phyloP scores from a whole-genome alignment of 1,284 basidiomycete species.

The Puccinia horiana region DNA sequence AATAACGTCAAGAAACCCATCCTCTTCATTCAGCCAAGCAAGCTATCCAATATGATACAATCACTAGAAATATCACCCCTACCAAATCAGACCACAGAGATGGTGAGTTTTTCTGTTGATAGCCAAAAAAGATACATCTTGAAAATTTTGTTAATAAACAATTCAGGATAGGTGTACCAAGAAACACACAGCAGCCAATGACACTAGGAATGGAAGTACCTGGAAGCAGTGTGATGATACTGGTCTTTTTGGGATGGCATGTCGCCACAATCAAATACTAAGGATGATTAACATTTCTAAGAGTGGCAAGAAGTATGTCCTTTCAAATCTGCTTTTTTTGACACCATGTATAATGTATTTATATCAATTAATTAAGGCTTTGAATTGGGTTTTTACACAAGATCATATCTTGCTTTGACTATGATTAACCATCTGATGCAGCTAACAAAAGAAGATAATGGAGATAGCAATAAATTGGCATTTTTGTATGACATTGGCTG shows the following conservation, averaged over 20 bases:
- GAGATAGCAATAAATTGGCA: not conserved
- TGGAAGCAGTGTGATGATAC: slow-evolving; percentile 18
- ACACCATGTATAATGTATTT: too few species aligned
- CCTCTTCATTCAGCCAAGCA: not conserved
- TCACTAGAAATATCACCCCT: not conserved
- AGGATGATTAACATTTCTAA: not conserved
- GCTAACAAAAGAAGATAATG: not conserved
- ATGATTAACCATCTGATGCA: not conserved
- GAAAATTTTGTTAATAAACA: not conserved
- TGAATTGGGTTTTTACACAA: not conserved
- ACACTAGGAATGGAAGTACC: slow-evolving; percentile 3
- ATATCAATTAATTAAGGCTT: not conserved
- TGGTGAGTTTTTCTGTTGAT: not conserved
- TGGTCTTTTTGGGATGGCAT: slow-evolving; percentile 38
- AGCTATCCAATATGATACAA: not conserved
- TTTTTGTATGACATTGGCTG: slow-evolving; percentile 18
- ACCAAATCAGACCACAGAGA: not conserved
- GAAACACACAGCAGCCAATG: slow-evolving; percentile 21
- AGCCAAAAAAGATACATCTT: not conserved
- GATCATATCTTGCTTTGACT: not conserved
- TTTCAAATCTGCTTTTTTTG: not conserved
- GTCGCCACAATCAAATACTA: not conserved
- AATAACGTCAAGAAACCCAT: not conserved
- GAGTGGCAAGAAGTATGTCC: slow-evolving; percentile 19
- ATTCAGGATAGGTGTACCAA: not conserved